Base-by-base conservation (phyloP, 2,329 filamentous ascomycete species). In the Hawksworthiomyces lignivorus region DNA sequence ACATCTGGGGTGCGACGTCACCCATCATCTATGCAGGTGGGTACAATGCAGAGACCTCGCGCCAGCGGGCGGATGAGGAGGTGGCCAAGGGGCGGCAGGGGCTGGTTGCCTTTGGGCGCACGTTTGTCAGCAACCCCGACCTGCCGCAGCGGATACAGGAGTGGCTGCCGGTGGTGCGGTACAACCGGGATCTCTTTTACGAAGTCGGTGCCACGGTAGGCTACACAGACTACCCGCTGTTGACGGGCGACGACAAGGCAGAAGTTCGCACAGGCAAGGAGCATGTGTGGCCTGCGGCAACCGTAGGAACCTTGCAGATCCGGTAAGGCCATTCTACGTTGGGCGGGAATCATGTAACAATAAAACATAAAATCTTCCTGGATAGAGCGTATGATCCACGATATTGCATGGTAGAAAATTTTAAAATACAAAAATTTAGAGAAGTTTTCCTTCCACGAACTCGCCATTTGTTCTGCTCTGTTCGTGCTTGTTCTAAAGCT, bases 81-180 rank as follows among this genome's bases (percentile, higher is more conserved):
- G 8, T 18, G 24, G 3, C 19, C 31, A 28, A 24, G 38, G 18
- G 15, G 17, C 31, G 31, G 5, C n/a, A 33, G 18, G 38, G 30
- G 7, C 38, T 40, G 15, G 31, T 40, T 3, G 38, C 38, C 11
- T 40, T 40, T 40, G 38, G 38, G 4, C 38, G 38, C 12, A 40
- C 38, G 22, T 40, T 40, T 40, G 38, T 40, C 17, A 28, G 22
- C 22, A 40, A 40, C 22, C 38, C 38, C 17, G 38, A 40, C 18
- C 31, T 40, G 30, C 30, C 38, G 19, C 38, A 31, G 31, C 38
- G 38, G 1, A 24, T 40, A 17, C 38, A 21, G 7, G 22, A 27
- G 38, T 40, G 38, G 38, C 18, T 40, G 38, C 38, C 38, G 6
- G 38, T 40, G 31, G 38, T 28, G 12, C 21, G 30, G 17, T 34